Conservation (phyloP, 1,139 yeast genomes). For the Saccharomyces hybrid region DNA sequence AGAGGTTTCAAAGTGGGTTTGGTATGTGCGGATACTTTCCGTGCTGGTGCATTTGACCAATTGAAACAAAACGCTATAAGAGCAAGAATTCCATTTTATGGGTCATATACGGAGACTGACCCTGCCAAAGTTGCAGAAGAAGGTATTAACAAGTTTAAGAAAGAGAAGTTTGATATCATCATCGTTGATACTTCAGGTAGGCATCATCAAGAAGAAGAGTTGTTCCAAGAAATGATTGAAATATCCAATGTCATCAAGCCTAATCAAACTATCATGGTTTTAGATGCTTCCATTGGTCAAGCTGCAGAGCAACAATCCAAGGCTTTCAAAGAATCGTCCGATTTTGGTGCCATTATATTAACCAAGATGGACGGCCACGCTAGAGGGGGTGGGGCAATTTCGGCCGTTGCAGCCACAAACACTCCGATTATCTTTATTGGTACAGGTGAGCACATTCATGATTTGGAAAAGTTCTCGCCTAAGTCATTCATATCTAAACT, state of each 20-base stretch:
- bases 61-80: constrained; percentile 94
- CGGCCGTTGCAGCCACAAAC: constrained; percentile 95
- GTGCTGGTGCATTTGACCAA: constrained; percentile 99
- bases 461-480: constrained; percentile 87
- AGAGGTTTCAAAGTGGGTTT: constrained; percentile 92
- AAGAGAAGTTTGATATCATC: constrained; percentile 85
- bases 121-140: constrained; percentile 88
- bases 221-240: constrained; percentile 92
- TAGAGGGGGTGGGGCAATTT: constrained; percentile 98
- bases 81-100: constrained; percentile 89
- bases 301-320: constrained; percentile 94
- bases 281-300: constrained; percentile 97
- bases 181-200: constrained; percentile 98
- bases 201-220: constrained; percentile 88
- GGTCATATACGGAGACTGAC: constrained; percentile 91
- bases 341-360: constrained; percentile 90
- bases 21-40: constrained; percentile 97
- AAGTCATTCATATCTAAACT: constrained; percentile 81
- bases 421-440: constrained; percentile 97
- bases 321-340: constrained; percentile 88
- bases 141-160: constrained; percentile 87
- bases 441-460: constrained; percentile 96
- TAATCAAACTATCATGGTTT: constrained; percentile 92
- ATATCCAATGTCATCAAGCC: constrained; percentile 82
- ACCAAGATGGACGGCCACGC: constrained; percentile 99